Evolutionary conservation across 2,329 filamentous ascomycete genomes (phyloP), one percentile per base, ranked within the genome.

Genomic region (Taxawa tesnikishii): DNA sequence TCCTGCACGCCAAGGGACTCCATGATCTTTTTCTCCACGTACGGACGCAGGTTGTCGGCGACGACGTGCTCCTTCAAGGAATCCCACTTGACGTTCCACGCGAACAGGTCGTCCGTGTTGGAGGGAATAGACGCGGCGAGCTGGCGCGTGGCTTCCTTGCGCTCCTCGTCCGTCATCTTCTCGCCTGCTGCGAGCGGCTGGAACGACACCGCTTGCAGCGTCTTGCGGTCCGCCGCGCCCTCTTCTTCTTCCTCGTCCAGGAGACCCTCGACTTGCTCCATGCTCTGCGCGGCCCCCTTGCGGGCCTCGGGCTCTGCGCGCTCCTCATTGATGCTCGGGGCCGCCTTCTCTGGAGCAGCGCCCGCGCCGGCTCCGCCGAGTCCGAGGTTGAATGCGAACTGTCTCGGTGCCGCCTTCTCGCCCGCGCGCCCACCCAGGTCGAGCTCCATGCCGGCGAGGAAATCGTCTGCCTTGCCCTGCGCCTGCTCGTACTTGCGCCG

Each of bases 1-100:
- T 98, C 90, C 59, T 96, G 85, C 36, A 98, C 82, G 38, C 92
- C 92, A 29, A 98, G 70, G 47, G 90, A 92, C 58, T 98, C 90
- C 38, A 98, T 79, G 45, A 96, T 83, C 69, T 96, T 98, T 71
- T 93, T 93, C 65, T 94, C 85, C 35, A 96, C 83, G 60, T 94
- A 98, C 17, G 88, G 87, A 49, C 82, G 75, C 45, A 98, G 73
- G 53, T 94, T 87, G 42, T 92, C 82, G 38, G 75, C 72, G 38
- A 96, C 74, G 26, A 90, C 70, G 11, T 70, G 67, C 39, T 90
- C 79, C 51, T 92, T 83, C 53, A 98, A 69, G 57, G 77, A 83
- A 31, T 92, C 80, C 90, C 90, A 98, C 47, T 87, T 82, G 53
- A 98, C 75, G 12, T 79, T 64, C 83, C 85, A 96, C n/a, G 69